Conservation (phyloP, 768 basidiomycete species). For the Pisolithus albus region DNA sequence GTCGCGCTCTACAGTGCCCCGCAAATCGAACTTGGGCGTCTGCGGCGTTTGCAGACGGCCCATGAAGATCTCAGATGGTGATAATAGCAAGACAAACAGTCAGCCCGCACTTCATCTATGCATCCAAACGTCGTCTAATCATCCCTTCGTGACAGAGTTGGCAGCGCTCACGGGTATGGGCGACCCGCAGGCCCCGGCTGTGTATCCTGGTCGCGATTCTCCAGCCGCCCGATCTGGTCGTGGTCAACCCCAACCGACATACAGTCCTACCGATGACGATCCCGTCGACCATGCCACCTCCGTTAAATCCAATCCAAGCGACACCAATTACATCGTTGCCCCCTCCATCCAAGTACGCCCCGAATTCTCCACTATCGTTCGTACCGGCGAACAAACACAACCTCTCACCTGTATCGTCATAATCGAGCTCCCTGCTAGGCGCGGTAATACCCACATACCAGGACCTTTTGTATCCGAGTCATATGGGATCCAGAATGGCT, state of each 20-base stretch:
- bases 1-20: conserved; percentile 46
- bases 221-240: conserved; percentile 29
- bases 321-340: conserved; percentile 71
- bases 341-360: conserved; percentile 92
- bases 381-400: conserved; percentile 64
- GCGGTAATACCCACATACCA: conserved; percentile 44
- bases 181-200: conserved; percentile 43
- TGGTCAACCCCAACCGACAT: conserved; percentile 23
- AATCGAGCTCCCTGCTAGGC: conserved; percentile 83
- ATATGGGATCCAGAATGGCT: conserved; percentile 28
- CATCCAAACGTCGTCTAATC: conserved; percentile 4
- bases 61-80: conserved; percentile 92
- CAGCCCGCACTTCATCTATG: conserved; percentile 22
- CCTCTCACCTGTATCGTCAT: conserved; percentile 91
- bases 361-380: conserved; percentile 79
- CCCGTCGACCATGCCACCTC: conserved; percentile 58
- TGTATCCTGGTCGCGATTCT: conserved; percentile 69
- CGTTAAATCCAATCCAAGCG: conserved; percentile 39
- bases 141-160: conserved; percentile 54
- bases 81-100: conserved; percentile 84
- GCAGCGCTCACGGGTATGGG: conserved; percentile 91
- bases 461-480: conserved; percentile 48
- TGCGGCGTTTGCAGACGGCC: conserved; percentile 96
- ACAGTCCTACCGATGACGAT: conserved; percentile 81
- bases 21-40: conserved; percentile 81